Conservation (phyloP, 208 protist genomes). For the Wallacemonas sp. region DNA sequence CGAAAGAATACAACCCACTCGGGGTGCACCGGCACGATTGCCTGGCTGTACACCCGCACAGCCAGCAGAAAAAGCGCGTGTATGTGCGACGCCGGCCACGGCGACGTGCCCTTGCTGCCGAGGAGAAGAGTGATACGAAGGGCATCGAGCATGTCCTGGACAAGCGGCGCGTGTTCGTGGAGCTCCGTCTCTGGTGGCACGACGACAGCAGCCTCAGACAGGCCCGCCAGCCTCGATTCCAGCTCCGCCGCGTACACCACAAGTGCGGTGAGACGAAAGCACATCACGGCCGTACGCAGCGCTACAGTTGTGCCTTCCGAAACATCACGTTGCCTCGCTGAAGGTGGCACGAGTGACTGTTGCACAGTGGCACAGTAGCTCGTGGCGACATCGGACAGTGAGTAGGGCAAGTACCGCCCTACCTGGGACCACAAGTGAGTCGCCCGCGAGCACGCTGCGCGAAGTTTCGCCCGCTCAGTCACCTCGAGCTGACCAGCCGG, state of each 20-base stretch:
- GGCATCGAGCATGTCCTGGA: constrained; percentile 2
- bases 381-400: constrained; percentile 30
- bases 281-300: constrained; percentile 55
- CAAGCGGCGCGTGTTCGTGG: background rate
- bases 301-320: constrained; percentile 27
- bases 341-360: constrained; percentile 12
- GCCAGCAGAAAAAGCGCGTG: background rate
- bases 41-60: background rate
- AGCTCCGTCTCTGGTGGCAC: constrained; percentile 1
- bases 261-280: constrained; percentile 65
- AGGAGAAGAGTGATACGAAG: constrained; percentile 4
- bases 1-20: constrained; percentile 7
- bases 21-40: background rate
- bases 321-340: constrained; percentile 6
- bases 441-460: constrained; percentile 6
- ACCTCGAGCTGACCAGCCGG: background rate
- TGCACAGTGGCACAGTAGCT: constrained; percentile 32
- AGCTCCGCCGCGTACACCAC: constrained; percentile 42
- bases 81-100: background rate
- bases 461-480: background rate
- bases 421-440: constrained; percentile 31
- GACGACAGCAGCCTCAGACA: constrained; percentile 3
- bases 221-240: constrained; percentile 27
- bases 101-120: background rate
- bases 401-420: constrained; percentile 47